These are phyloP conservation scores for Wickerhamiella cacticola DNA, from an alignment of 805 yeast species.

Conservation along the genomic window DNA sequence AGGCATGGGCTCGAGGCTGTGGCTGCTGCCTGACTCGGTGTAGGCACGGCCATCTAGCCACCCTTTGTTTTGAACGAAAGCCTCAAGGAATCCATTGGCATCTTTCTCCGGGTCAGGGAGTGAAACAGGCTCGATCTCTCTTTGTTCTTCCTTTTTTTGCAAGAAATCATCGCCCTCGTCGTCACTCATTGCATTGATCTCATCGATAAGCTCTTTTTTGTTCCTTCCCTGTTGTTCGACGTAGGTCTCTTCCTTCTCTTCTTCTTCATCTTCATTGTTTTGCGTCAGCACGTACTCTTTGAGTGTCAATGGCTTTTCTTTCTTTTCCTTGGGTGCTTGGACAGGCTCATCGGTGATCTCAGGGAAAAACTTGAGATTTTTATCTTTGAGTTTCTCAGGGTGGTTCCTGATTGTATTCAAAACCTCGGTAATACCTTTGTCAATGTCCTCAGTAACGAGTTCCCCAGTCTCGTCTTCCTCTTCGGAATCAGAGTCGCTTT, in stretches of 20 bases:
- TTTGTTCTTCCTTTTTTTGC: conserved; percentile 43
- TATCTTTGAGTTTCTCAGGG: conserved; percentile 46
- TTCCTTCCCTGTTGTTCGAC: conserved; percentile 67
- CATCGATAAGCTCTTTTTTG: conserved; percentile 62
- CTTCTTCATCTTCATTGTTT: conserved; percentile 40
- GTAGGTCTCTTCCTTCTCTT: conserved; percentile 41
- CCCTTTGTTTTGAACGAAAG: conserved; percentile 64
- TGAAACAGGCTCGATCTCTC: conserved; percentile 25
- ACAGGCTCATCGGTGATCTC: conserved; percentile 39
- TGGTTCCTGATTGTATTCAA: conserved; percentile 64
- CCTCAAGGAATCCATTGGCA: conserved; percentile 57
- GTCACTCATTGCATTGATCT: conserved; percentile 35
- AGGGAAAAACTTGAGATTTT: conserved; percentile 60
- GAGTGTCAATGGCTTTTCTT: conserved; percentile 65
- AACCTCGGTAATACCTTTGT: conserved; percentile 62
- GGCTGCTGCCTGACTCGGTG: conserved; percentile 31
- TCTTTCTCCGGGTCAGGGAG: conserved; percentile 60
- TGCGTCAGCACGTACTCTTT: conserved; percentile 78
- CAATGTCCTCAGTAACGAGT: conserved; percentile 73
- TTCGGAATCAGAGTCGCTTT: conserved; percentile 36
- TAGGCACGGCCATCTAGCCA: conserved; percentile 68
- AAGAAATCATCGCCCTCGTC: conserved; percentile 39
- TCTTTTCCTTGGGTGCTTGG: conserved; percentile 16
- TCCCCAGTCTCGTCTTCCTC: conserved; percentile 91
- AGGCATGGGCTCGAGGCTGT: conserved; percentile 20